Percentiles rank a stretch among this genome's conserved stretches.
phyloP scores from a whole-genome alignment of 2,329 filamentous ascomycete genomes.

The Cadophora malorum region DNA sequence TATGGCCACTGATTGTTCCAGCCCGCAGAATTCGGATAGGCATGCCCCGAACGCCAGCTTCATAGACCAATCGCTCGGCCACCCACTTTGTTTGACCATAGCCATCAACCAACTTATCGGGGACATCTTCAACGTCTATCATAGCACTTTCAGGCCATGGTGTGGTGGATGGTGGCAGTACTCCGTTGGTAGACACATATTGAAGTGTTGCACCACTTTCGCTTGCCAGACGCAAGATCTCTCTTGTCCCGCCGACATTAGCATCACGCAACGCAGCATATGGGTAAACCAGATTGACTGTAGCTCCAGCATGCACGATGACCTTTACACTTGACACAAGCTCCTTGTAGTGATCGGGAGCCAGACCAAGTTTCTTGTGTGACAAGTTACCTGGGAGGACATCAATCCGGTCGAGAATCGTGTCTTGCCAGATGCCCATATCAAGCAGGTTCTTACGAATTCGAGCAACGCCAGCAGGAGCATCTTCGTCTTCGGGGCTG shows the following conservation, averaged over 20 bases:
- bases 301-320: conserved; percentile 78
- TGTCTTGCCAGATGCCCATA: conserved; percentile 77
- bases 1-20: conserved; percentile 83
- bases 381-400: conserved; percentile 77
- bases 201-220: conserved; percentile 74
- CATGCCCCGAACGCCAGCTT: conserved; percentile 79
- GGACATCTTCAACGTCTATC: conserved; percentile 71
- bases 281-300: conserved; percentile 81
- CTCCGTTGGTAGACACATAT: conserved; percentile 81
- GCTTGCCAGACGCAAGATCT: conserved; percentile 74
- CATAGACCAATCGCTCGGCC: conserved; percentile 69
- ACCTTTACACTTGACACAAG: conserved; percentile 72
- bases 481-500: conserved; percentile 68
- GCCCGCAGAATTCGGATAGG: conserved; percentile 77
- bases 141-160: conserved; percentile 76
- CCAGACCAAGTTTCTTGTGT: conserved; percentile 70
- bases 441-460: conserved; percentile 80
- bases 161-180: conserved; percentile 71
- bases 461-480: conserved; percentile 71
- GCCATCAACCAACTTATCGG: conserved; percentile 75
- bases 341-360: conserved; percentile 67
- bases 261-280: conserved; percentile 77
- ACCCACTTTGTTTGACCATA: conserved; percentile 94
- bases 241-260: conserved; percentile 80
- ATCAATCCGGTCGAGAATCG: conserved; percentile 78